Evolutionary conservation across 257 asterid species (phyloP).

Genomic region (Capsicum baccatum): DNA sequence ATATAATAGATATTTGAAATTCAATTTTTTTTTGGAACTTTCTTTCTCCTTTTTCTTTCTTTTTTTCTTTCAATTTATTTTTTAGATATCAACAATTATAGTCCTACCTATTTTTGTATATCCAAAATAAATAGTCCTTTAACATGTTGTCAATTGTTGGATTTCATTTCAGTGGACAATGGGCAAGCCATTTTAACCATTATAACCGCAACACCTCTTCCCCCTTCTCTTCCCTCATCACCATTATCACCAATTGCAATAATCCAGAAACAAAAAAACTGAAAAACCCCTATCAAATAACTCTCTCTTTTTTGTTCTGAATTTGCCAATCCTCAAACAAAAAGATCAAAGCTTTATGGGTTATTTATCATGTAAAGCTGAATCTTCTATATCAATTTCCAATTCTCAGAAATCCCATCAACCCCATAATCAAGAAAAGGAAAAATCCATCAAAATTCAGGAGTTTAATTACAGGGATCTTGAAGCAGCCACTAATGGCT

Average conservation of each 20-base stretch:
- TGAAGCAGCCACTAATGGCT: conserved; percentile 75
- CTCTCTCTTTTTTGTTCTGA: neutral
- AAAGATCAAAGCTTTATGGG: conserved; percentile 59
- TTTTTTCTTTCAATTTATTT: no score
- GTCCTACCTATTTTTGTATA: no score
- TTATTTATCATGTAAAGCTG: conserved; percentile 82
- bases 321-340: neutral
- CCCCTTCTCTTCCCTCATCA: neutral
- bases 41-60: no score
- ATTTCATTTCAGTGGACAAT: conserved; percentile 20
- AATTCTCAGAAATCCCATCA: conserved; percentile 43
- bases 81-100: no score
- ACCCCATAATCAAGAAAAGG: conserved; percentile 33
- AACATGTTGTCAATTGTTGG: neutral
- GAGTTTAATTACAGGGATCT: conserved; percentile 79
- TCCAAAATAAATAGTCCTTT: neutral
- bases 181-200: conserved; percentile 15
- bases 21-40: no score
- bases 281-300: neutral
- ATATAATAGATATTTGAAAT: no score
- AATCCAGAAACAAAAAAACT: neutral
- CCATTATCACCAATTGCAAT: neutral
- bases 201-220: neutral
- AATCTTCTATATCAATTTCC: conserved; percentile 62
- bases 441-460: conserved; percentile 59